phyloP scores from a whole-genome alignment of 345 rosid genomes.

The Brassica carinata region DNA sequence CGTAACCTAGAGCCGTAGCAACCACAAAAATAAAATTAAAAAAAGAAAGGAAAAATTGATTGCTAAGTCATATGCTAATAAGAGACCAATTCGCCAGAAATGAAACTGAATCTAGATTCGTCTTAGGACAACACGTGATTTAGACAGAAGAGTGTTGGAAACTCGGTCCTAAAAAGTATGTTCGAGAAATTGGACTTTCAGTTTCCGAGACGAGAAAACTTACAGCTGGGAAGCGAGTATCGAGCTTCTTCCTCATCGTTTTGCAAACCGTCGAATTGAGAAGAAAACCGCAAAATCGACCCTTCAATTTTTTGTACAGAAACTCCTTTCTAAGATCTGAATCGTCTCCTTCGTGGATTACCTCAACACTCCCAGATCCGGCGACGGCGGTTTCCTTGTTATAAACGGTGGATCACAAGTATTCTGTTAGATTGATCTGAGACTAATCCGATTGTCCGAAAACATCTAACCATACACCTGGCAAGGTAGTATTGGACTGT shows the following conservation, averaged over 20 bases:
- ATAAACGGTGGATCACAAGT: background rate
- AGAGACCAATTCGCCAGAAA: background rate
- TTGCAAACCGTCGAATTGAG: slow-evolving; percentile 4
- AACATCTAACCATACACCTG: slow-evolving; percentile 22
- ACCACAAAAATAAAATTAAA: no score
- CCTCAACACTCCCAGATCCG: slow-evolving; percentile 38
- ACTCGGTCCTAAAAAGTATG: background rate
- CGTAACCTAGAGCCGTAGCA: background rate
- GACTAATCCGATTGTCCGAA: slow-evolving; percentile 9
- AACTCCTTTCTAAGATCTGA: background rate
- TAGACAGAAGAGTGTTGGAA: background rate
- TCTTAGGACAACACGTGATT: background rate
- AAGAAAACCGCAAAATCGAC: background rate
- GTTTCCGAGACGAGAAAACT: background rate
- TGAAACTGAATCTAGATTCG: background rate
- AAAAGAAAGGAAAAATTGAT: background rate
- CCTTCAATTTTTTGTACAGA: slow-evolving; percentile 12
- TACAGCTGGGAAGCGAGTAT: slow-evolving; percentile 46
- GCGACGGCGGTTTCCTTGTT: slow-evolving; percentile 40
- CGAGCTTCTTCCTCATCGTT: slow-evolving; percentile 43
- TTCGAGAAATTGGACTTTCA: background rate
- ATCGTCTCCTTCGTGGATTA: slow-evolving; percentile 25
- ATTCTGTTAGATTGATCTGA: background rate
- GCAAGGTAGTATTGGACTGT: background rate
- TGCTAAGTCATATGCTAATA: background rate